Evolutionary conservation across 352 stramenopile species (phyloP), one percentile per base, ranked within the genome.

Genomic region (Globisporangium paroecandrum): DNA sequence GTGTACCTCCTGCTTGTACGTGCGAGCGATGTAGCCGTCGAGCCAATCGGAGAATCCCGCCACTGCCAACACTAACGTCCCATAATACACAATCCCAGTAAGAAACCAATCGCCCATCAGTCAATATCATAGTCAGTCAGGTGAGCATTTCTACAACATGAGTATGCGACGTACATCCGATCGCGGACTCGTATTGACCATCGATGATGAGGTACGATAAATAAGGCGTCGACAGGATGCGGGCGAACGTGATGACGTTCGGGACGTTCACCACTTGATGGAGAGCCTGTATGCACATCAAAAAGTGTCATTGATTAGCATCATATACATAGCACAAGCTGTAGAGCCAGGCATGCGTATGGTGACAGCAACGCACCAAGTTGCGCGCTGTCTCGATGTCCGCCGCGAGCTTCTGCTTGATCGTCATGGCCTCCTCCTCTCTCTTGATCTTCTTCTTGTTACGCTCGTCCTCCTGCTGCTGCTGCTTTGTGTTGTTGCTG

Each of bases 21-120:
- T 82, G 6, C 85, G 85, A 46, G 87, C 87, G 54, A 94, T 87
- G 66, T 90, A 94, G 56, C 87, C 87, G 61, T 94, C 87, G 34
- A 93, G 71, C 87, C 87, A 94, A 66, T 94, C 87, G 3, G 85
- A 93, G 13, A 93, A 63, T 5, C 83, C 83, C 0, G 87, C 83
- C 43, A 89, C 77, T 5, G 82, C 78, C n/a, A 94, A 71, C 22
- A 94, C 87, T 94, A 46, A 38, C 15, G 22, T 4, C 18, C 25
- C 20, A 34, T 29, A 15, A 3, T 25, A 58, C 15, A 57, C 15
- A 57, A 22, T 34, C 4, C 4, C 9, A 57, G 2, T n/a, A n/a
- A n/a, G n/a, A 10, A 36, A 36, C 10, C 12, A 46, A 46, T n/a
- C 9, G 20, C 9, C 8, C 18, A 34, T 58, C 51, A 58, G 24